Evolutionary conservation across 2,329 filamentous ascomycete genomes (phyloP).

Genomic region (Stachybotrys echinatus): DNA sequence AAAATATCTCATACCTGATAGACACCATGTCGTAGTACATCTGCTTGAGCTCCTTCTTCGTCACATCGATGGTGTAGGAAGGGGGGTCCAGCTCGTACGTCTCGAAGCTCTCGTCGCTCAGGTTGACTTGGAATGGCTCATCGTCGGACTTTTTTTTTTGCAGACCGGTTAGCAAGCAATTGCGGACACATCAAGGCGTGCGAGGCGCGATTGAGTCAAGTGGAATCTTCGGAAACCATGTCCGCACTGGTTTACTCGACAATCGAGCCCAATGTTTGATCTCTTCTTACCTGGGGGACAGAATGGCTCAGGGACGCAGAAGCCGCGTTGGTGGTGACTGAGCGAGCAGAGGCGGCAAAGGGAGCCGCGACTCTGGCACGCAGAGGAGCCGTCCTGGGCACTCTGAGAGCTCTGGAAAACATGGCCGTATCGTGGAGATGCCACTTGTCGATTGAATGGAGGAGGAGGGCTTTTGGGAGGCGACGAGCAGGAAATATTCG

Average conservation of each 20-base stretch:
- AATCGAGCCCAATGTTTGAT: background rate
- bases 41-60: constrained; percentile 97
- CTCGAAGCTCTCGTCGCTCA: constrained; percentile 99
- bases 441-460: constrained; percentile 25
- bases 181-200: background rate
- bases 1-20: constrained; percentile 62
- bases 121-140: constrained; percentile 83
- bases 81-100: constrained; percentile 98
- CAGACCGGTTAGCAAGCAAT: background rate
- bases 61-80: constrained; percentile 84
- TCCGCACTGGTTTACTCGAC: background rate
- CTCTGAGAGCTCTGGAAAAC: constrained; percentile 67
- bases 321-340: constrained; percentile 92
- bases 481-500: constrained; percentile 21
- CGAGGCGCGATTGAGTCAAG: background rate
- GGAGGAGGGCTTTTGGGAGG: constrained; percentile 22
- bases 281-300: constrained; percentile 40
- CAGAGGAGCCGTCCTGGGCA: constrained; percentile 54
- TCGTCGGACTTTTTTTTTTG: constrained; percentile 82
- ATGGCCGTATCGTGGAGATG: constrained; percentile 39
- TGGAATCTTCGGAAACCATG: background rate
- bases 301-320: constrained; percentile 82
- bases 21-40: constrained; percentile 99
- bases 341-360: constrained; percentile 53
- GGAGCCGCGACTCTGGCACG: constrained; percentile 40